These are phyloP conservation scores for Sordariomycetes sp. DNA, from an alignment of 2,329 filamentous ascomycete genomes.

Conservation along the genomic window DNA sequence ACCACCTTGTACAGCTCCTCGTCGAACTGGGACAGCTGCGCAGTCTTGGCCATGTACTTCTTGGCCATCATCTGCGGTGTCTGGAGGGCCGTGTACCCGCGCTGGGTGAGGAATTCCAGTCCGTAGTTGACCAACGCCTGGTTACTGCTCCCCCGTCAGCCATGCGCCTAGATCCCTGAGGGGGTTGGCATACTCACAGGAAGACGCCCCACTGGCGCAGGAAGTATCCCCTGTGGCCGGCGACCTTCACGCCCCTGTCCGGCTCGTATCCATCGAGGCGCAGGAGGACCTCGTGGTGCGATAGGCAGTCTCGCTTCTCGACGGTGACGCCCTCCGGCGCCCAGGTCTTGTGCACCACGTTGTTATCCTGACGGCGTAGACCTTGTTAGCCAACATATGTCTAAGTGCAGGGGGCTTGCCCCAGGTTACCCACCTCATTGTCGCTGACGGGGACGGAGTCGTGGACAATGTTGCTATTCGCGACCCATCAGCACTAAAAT, in stretches of 20 bases:
- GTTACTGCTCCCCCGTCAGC: slow-evolving; percentile 30
- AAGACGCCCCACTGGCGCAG: slow-evolving; percentile 81
- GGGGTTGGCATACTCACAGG: slow-evolving; percentile 23
- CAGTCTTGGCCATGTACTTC: slow-evolving; percentile 95
- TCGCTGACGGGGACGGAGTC: slow-evolving; percentile 71
- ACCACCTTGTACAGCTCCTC: slow-evolving; percentile 97
- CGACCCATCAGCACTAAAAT: neutral
- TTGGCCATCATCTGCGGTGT: slow-evolving; percentile 91
- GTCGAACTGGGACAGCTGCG: slow-evolving; percentile 93
- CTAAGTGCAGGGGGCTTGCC: neutral
- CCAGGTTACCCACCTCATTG: slow-evolving; percentile 46
- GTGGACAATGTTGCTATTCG: slow-evolving; percentile 47
- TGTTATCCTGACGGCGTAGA: slow-evolving; percentile 49
- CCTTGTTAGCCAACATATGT: slow-evolving; percentile 2
- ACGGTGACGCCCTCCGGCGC: slow-evolving; percentile 60
- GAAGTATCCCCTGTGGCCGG: slow-evolving; percentile 91
- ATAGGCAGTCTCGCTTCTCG: slow-evolving; percentile 67
- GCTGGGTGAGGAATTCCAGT: slow-evolving; percentile 70
- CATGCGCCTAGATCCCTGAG: neutral
- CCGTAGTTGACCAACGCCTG: slow-evolving; percentile 93
- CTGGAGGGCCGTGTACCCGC: slow-evolving; percentile 72
- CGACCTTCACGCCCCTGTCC: slow-evolving; percentile 84
- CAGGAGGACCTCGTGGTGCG: slow-evolving; percentile 87
- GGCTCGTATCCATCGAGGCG: slow-evolving; percentile 86
- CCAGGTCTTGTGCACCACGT: slow-evolving; percentile 66